Evolutionary conservation across 495 filamentous ascomycete genomes (phyloP), one percentile per base, ranked within the genome.

Genomic region (Podospora sp.): DNA sequence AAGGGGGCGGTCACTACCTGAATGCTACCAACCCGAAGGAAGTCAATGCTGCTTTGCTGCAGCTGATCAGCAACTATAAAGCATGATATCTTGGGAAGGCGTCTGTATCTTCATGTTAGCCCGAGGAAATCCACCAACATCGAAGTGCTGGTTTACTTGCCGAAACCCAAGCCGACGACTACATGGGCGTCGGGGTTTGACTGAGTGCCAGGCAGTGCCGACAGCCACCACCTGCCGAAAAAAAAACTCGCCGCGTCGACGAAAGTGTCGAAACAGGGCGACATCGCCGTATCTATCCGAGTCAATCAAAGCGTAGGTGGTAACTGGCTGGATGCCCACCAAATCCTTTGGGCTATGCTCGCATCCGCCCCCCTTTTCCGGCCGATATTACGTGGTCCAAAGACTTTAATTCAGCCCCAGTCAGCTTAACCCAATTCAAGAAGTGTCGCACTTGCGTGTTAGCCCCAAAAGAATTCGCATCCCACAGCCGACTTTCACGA

Each of bases 1-100:
- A 88, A 16, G 83, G 77, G 2, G 88, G 85, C 1, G 76, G 79
- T 14, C 88, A 90, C 73, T 89, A 87, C 71, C 68, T 90, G 64
- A 86, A 80, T 68, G 81, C 78, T 0, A 83, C 84, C 58, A 81
- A 85, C 72, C 86, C 86, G 16, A 76, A 81, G 29, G 86, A 88
- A 60, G 80, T 87, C 0, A 80, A 84, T 50, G 74, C 77, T 35
- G 82, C 84, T 2, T 65, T 89, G 58, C 68, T 89, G 63, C 73
- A 81, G 58, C 81, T 86, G 73, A 79, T 88, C 1, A 63, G 25
- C 16, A 73, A 71, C 22, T 78, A 75, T n/a, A 88, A 46, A 11
- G 16, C 9, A 6, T 46, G 40, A 46, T 4, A 3, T 8, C 29
- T 8, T 33, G 29, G n/a, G n/a, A n/a, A n/a, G n/a, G n/a, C n/a